Base-by-base conservation (phyloP, 176 grass and related monocot species). In the Ampelocalamus luodianensis region DNA sequence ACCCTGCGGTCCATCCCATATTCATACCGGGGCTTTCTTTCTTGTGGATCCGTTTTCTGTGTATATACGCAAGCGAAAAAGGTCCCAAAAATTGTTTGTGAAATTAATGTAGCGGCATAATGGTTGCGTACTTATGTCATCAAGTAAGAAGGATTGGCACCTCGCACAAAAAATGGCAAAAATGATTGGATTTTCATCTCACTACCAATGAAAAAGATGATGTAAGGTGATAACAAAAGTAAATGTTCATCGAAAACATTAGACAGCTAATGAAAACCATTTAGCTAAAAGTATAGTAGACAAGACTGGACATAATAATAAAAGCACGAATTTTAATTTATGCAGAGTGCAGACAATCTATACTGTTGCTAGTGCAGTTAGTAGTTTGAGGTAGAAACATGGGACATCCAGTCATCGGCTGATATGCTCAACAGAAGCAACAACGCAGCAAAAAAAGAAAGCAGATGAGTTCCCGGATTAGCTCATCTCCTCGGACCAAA, bases 401-500 rank as follows among this genome's bases (percentile, higher is more conserved):
- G 23, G 36, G 53, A 72, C 80, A 26, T 82, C 9, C 36, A 3
- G 14, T 24, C 56, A 24, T 23, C 42, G 36, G 46, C 26, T 16
- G 53, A 46, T 73, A 26, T n/a, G 10, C 8, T 58, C 38, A 72
- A 23, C 53, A 11, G n/a, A 70, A 18, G 49, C 50, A 53, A 53
- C 15, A 53, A 53, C 50, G 50, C 5, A 53, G 11, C 50, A 55
- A 77, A 68, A 55, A 77, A 68, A 36, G 39, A 49, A 10, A 39
- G 62, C 20, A 37, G 38, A 10, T 22, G 39, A 72, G 49, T 8
- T 46, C 4, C 18, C 53, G 50, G 42, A 39, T 59, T 76, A 85
- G 62, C 63, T 85, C 71, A 18, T 63, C 53, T 51, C 6, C 38
- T 74, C 70, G 42, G 63, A 81, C 62, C 44, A 66, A 76, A 85